Evolutionary conservation across 2,329 filamentous ascomycete species (phyloP).

Genomic region (Alternaria solani): DNA sequence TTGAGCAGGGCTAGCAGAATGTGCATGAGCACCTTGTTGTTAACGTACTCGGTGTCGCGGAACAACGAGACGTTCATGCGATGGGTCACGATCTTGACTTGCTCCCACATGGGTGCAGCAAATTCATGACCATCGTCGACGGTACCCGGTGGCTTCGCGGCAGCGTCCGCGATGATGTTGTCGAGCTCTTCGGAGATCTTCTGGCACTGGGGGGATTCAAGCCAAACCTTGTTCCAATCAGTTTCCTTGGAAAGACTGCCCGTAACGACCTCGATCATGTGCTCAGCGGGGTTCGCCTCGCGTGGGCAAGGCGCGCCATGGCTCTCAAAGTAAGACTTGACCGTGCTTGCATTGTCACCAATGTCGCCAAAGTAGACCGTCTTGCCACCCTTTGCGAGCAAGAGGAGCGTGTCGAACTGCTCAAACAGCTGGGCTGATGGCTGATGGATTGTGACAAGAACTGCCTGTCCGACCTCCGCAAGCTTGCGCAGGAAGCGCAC

Average conservation of each 20-base stretch:
- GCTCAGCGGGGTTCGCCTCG: constrained; percentile 79
- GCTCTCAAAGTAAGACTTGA: constrained; percentile 77
- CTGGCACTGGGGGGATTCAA: constrained; percentile 36
- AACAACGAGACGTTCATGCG: constrained; percentile 19
- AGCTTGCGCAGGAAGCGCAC: constrained; percentile 83
- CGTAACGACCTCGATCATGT: constrained; percentile 63
- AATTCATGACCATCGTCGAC: constrained; percentile 48
- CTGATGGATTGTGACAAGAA: constrained; percentile 94
- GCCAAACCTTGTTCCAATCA: not conserved
- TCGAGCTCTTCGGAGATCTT: constrained; percentile 45
- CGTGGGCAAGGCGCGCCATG: constrained; percentile 71
- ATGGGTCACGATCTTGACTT: constrained; percentile 21
- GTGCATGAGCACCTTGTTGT: constrained; percentile 26
- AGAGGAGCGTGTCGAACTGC: constrained; percentile 79
- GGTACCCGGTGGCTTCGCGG: constrained; percentile 40
- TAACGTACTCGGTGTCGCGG: constrained; percentile 24
- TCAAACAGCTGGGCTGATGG: constrained; percentile 91
- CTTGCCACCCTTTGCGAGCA: constrained; percentile 74
- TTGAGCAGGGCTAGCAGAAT: constrained; percentile 17
- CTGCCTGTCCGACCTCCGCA: constrained; percentile 77
- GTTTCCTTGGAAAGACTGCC: not conserved
- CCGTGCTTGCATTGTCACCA: constrained; percentile 68
- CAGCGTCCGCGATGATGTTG: constrained; percentile 42
- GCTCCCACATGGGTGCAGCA: constrained; percentile 18
- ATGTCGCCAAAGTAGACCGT: constrained; percentile 83